Evolutionary conservation across 306 rosid species (phyloP), one percentile per base, ranked within the genome.

Genomic region (Cyclanthera cordifolia): DNA sequence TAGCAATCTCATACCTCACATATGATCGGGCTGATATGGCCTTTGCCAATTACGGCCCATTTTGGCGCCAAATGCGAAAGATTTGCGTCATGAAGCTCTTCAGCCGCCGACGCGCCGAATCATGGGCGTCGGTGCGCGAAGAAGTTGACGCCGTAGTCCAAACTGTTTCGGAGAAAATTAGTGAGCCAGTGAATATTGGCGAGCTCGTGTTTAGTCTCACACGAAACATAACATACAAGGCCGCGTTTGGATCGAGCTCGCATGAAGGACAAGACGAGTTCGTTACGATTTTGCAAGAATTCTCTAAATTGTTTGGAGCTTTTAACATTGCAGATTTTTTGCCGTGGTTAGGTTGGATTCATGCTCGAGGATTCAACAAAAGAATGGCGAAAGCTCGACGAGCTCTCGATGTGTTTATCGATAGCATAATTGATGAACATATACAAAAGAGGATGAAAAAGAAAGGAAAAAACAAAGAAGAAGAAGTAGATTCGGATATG

Each of bases 1-100:
- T 60, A 0, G 71, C 81, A 1, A 73, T 77, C 19, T 24, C 77
- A 0, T 77, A 67, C 52, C 53, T 77, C 46, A 77, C 81, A 0
- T 77, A 77, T 2, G 51, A 73, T 4, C 71, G 77, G 0, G 77
- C 81, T 0, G 81, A 77, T 19, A 73, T 77, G 81, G 81, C 81
- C 16, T 77, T 77, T 10, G 81, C 81, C 30, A 73, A 77, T 6
- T 77, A 77, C 2, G 81, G 81, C 5, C 74, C 77, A 2, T 77
- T 77, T 23, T 77, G 81, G 81, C 73, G 74, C 13, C 77, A 71
- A 11, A 77, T 77, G 77, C 64, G 81, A 3, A 77, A 77, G 37
- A 57, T 77, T 8, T 77, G 77, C 9, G 77, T 77, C 4, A 51
- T 72, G 34, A 77, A 77, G 23, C 58, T 77, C 6, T 77, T 77